These are phyloP conservation scores for Prasinococcaceae sp. DNA, from an alignment of 139 green algal species.

Conservation along the genomic window DNA sequence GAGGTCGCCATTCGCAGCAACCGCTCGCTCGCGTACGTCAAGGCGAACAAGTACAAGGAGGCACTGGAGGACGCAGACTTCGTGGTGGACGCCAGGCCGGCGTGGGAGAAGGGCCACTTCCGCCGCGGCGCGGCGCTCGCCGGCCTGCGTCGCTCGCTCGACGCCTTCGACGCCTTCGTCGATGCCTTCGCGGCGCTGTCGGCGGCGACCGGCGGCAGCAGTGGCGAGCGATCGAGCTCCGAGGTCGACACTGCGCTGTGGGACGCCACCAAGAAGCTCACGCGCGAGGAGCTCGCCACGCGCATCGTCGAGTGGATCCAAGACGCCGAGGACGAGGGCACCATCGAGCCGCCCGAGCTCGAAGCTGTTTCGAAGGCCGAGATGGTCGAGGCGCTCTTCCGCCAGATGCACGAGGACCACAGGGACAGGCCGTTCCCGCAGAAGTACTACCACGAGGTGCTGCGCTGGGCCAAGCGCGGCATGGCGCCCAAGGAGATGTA, in stretches of 20 bases:
- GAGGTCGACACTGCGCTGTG: constrained; percentile 16
- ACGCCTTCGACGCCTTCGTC: constrained; percentile 22
- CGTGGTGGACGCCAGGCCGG: neutral
- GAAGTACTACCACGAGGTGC: constrained; percentile 15
- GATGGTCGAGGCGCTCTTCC: constrained; percentile 24
- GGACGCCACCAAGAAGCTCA: constrained; percentile 20
- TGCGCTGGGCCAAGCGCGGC: constrained; percentile 20
- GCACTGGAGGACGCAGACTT: constrained; percentile 27
- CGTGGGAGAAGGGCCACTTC: constrained; percentile 33
- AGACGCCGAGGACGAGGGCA: constrained; percentile 1
- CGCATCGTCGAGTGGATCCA: constrained; percentile 17
- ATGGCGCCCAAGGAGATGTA: constrained; percentile 16
- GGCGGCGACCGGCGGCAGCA: neutral
- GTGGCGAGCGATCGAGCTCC: constrained; percentile 10
- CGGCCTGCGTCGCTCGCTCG: constrained; percentile 15
- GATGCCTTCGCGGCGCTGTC: too few relatives aligned
- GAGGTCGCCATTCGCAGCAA: too few relatives aligned
- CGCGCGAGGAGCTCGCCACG: constrained; percentile 21
- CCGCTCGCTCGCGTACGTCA: constrained; percentile 23
- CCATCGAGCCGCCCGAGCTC: too few relatives aligned
- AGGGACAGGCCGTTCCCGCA: constrained; percentile 1
- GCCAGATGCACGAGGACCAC: constrained; percentile 11
- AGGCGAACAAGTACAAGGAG: constrained; percentile 15
- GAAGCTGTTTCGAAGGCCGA: neutral
- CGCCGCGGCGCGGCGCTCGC: constrained; percentile 20